Percentiles rank a stretch among this genome's conserved stretches.
Conservation (phyloP, 1,139 yeast genomes). For the Candida neerlandica region DNA sequence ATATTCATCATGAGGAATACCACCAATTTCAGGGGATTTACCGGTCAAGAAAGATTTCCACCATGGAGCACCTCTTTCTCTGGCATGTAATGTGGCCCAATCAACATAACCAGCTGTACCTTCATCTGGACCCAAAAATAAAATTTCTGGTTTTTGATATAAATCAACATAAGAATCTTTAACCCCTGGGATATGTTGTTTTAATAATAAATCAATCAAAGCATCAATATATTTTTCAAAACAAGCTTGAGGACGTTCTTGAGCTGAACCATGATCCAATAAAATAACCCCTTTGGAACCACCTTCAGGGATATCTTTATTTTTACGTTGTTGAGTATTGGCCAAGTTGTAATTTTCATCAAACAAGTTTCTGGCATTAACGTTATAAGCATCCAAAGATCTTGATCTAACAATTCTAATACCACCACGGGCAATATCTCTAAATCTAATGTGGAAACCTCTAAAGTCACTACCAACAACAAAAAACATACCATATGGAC, state of each 20-base stretch:
- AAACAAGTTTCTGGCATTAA: conserved; percentile 84
- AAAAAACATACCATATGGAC: conserved; percentile 92
- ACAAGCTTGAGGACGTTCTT: conserved; percentile 80
- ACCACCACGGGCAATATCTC: conserved; percentile 98
- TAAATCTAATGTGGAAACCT: conserved; percentile 95
- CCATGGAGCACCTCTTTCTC: conserved; percentile 94
- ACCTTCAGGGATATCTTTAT: conserved; percentile 98
- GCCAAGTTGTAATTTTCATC: conserved; percentile 98
- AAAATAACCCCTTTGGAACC: conserved; percentile 97
- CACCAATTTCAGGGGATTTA: conserved; percentile 88
- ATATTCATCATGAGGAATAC: conserved; percentile 97
- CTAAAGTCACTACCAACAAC: conserved; percentile 96
- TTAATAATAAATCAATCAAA: conserved; percentile 80
- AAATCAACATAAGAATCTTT: conserved; percentile 87
- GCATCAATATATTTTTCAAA: conserved; percentile 94
- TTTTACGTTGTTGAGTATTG: conserved; percentile 93
- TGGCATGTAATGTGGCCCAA: conserved; percentile 98
- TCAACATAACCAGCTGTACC: conserved; percentile 95
- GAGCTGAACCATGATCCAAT: conserved; percentile 78
- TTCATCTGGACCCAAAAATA: conserved; percentile 98
- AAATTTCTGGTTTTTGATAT: conserved; percentile 80
- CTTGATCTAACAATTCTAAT: conserved; percentile 92
- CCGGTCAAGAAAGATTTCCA: conserved; percentile 99
- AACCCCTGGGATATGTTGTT: conserved; percentile 70
- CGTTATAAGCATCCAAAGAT: conserved; percentile 80